Conservation (phyloP, 2,329 filamentous ascomycete species). For the Bisporella sp. region DNA sequence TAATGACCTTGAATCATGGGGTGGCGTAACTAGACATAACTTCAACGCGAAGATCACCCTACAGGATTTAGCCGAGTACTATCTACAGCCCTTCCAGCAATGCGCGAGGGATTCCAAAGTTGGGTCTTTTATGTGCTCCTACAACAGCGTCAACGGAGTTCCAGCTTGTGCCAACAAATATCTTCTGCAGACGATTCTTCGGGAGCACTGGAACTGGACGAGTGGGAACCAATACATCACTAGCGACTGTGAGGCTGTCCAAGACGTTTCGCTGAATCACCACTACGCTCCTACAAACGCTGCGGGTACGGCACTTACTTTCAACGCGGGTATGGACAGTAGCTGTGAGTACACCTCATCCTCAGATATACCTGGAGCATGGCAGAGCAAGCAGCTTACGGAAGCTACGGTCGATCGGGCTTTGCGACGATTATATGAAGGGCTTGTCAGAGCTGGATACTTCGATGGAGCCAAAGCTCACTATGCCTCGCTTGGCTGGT, state of each 20-base stretch:
- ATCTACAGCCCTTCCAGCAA: slow-evolving; percentile 57
- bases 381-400: slow-evolving; percentile 33
- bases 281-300: slow-evolving; percentile 26
- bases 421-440: slow-evolving; percentile 44
- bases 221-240: slow-evolving; percentile 51
- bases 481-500: slow-evolving; percentile 46
- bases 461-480: slow-evolving; percentile 43
- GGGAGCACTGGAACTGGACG: slow-evolving; percentile 59
- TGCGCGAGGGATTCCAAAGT: slow-evolving; percentile 52
- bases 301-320: slow-evolving; percentile 11
- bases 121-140: slow-evolving; percentile 54
- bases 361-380: slow-evolving; percentile 10
- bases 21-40: slow-evolving; percentile 36
- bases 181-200: slow-evolving; percentile 54
- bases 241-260: slow-evolving; percentile 44
- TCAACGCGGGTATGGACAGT: slow-evolving; percentile 17
- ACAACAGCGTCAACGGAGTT: slow-evolving; percentile 59
- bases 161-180: slow-evolving; percentile 58
- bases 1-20: slow-evolving; percentile 45
- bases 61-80: slow-evolving; percentile 63
- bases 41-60: slow-evolving; percentile 49
- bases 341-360: slow-evolving; percentile 17
- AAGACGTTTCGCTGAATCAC: slow-evolving; percentile 40
- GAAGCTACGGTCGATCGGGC: slow-evolving; percentile 40
- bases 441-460: slow-evolving; percentile 48